Conservation (phyloP, 2,329 filamentous ascomycete species). For the Emydomyces testavorans region DNA sequence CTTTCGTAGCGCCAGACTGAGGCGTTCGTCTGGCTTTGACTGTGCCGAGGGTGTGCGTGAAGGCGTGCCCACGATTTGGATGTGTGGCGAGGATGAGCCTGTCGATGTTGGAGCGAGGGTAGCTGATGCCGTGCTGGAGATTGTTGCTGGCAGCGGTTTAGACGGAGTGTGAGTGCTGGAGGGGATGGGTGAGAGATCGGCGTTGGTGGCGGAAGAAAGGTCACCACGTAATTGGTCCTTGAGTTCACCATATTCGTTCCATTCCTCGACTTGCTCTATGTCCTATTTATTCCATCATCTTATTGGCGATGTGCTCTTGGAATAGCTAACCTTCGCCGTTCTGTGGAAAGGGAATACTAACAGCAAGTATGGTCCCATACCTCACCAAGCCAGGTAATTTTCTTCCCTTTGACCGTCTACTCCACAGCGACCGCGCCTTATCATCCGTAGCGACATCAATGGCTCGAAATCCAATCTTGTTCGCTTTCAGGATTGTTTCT, state of each 20-base stretch:
- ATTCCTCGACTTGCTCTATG: conserved; percentile 87
- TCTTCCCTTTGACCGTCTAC: conserved; percentile 68
- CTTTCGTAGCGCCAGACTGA: conserved; percentile 35
- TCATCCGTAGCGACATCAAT: conserved; percentile 86
- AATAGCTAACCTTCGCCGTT: no score
- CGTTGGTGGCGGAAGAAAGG: conserved; percentile 25
- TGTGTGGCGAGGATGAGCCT: conserved; percentile 24
- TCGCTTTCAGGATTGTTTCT: conserved; percentile 90
- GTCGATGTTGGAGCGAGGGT: conserved; percentile 21
- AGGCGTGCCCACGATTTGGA: conserved; percentile 34
- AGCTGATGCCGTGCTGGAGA: conserved; percentile 11
- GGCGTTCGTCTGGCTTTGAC: conserved; percentile 27
- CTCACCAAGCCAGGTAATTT: conserved; percentile 86
- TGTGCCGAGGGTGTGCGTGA: conserved; percentile 22
- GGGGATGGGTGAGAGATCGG: conserved; percentile 11
- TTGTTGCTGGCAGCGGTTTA: conserved; percentile 19
- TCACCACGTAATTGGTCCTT: conserved; percentile 60
- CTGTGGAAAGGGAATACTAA: no score
- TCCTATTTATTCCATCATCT: conserved; percentile 60
- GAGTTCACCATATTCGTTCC: conserved; percentile 97
- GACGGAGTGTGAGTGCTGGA: conserved; percentile 21
- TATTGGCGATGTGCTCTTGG: no score
- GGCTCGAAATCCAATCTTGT: conserved; percentile 85
- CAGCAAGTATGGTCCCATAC: conserved; percentile 71
- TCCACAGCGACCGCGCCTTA: conserved; percentile 78